Evolutionary conservation across 805 yeast species (phyloP), one percentile per base, ranked within the genome.

Genomic region (Pichia insulana): DNA sequence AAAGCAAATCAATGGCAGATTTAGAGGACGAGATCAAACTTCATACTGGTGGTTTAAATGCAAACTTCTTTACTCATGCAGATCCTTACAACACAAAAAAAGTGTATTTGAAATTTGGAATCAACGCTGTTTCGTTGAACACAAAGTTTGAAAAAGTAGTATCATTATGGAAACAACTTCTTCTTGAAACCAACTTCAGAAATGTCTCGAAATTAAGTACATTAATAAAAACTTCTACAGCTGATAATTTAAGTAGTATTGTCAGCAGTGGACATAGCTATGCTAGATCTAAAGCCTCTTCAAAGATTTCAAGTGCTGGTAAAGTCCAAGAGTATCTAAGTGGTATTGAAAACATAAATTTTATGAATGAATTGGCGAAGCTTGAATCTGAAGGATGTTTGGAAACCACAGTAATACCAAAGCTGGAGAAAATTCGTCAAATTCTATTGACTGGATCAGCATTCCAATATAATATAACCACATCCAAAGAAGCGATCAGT

Each of bases 211-310:
- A 88, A 55, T 67, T 92, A 45, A 69, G 76, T 44, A 76, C 83
- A 1, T 67, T 92, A 54, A 76, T 92, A 34, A 83, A 83, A 54
- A 74, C 81, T 33, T 60, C 82, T 53, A 82, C 84, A 0, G 79
- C 88, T 28, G 89, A 86, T 52, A 84, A 85, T 54, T 67, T 86
- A 44, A 80, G 89, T 53, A 68, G 74, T 7, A 77, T 92, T 40
- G 89, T 96, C 9, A 92, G 89, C 44, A 69, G 83, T 43, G 98
- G 98, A 0, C 97, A 92, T 57, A 66, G 80, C 2, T 89, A 74
- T 62, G 96, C 97, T 2, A 72, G 78, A 50, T 68, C 78, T 5
- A 74, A 67, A 52, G 80, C 95, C 2, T 68, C 76, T 19, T 72
- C 95, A 0, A 70, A 74, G 25, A 61, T 87, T 3, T 77, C 87